These are phyloP conservation scores for Podospora anserina DNA, from an alignment of 495 filamentous ascomycete species.

Conservation along the genomic window DNA sequence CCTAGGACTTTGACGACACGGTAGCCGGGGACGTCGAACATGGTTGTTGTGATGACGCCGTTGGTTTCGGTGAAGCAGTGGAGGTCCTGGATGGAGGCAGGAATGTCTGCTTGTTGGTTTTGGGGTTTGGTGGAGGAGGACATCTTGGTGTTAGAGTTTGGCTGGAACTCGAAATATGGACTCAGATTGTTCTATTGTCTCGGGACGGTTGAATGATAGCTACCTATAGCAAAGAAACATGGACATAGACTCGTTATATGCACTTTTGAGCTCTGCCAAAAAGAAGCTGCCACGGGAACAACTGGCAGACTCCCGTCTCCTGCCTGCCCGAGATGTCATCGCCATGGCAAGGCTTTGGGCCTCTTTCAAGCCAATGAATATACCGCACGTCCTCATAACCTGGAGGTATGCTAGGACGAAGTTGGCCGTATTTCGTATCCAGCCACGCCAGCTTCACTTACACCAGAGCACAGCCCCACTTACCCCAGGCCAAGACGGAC, in stretches of 20 bases:
- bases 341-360: background rate
- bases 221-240: no score
- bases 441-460: background rate
- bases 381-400: background rate
- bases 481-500: background rate
- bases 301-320: background rate
- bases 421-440: background rate
- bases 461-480: background rate
- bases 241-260: no score
- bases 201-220: no score
- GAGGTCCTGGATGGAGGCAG: slow-evolving; percentile 38
- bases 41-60: slow-evolving; percentile 55
- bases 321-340: background rate
- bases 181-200: no score
- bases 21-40: slow-evolving; percentile 55
- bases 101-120: slow-evolving; percentile 28
- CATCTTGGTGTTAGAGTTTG: slow-evolving; percentile 9
- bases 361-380: background rate
- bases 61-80: slow-evolving; percentile 61
- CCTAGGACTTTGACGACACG: slow-evolving; percentile 56
- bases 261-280: background rate
- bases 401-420: background rate
- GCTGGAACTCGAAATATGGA: background rate
- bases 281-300: background rate
- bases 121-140: slow-evolving; percentile 20